These are phyloP conservation scores for Medicago ruthenica DNA, from an alignment of 306 rosid genomes.

Conservation along the genomic window DNA sequence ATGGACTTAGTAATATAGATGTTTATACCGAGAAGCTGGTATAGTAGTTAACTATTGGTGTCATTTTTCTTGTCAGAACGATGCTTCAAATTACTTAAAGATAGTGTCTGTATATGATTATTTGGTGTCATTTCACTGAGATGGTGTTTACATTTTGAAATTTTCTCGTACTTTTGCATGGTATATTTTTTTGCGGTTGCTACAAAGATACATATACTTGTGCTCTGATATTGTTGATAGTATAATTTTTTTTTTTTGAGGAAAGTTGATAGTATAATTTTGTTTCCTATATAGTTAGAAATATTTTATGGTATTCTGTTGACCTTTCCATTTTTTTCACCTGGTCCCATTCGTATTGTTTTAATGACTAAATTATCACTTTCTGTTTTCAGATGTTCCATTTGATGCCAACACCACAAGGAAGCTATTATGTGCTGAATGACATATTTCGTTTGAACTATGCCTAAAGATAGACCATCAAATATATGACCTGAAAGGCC, in stretches of 20 bases:
- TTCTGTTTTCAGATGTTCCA: slow-evolving; percentile 81
- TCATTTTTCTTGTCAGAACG: slow-evolving; percentile 2
- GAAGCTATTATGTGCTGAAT: slow-evolving; percentile 80
- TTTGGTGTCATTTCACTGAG: not conserved
- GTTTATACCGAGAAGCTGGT: not conserved
- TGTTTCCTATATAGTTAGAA: not conserved
- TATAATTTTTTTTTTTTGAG: too few relatives aligned
- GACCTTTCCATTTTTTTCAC: not conserved
- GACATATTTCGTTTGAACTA: slow-evolving; percentile 94
- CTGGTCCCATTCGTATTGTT: not conserved
- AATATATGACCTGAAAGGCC: slow-evolving; percentile 41
- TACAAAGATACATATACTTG: not conserved
- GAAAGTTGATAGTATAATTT: not conserved
- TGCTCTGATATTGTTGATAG: not conserved
- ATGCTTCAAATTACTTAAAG: not conserved
- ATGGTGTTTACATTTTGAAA: not conserved
- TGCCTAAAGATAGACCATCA: slow-evolving; percentile 62
- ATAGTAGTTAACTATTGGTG: not conserved
- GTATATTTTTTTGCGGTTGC: not conserved
- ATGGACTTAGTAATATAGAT: not conserved
- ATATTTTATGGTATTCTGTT: slow-evolving; percentile 27
- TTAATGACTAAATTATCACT: slow-evolving; percentile 15
- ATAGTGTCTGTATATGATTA: not conserved
- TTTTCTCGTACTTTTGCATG: not conserved
- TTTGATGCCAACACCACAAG: slow-evolving; percentile 80